These are phyloP conservation scores for Globisporangium yorkense DNA, from an alignment of 352 stramenopile species.

Conservation along the genomic window DNA sequence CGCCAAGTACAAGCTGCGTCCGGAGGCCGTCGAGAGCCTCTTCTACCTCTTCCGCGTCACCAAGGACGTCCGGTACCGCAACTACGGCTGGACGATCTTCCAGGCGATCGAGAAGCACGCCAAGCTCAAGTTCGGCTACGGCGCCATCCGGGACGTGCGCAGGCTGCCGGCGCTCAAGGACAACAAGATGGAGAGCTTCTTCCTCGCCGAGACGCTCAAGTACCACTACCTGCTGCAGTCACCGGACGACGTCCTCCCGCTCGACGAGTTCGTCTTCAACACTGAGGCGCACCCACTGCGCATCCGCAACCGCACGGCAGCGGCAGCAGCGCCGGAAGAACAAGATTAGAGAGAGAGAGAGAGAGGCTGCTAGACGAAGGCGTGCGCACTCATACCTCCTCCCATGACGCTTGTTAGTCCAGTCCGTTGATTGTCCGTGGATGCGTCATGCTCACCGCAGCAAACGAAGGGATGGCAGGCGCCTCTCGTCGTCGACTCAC, in stretches of 20 bases:
- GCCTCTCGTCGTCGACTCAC: neutral
- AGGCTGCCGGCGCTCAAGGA: constrained; percentile 55
- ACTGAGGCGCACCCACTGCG: constrained; percentile 93
- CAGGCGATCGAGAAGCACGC: constrained; percentile 90
- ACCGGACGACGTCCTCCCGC: constrained; percentile 64
- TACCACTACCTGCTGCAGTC: constrained; percentile 96
- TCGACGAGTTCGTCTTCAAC: constrained; percentile 97
- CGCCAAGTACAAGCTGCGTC: constrained; percentile 91
- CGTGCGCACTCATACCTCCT: neutral
- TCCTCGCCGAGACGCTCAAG: constrained; percentile 98
- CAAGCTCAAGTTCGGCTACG: constrained; percentile 88
- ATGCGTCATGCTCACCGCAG: neutral
- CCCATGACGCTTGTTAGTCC: neutral
- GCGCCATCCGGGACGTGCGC: constrained; percentile 45
- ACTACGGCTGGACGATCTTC: constrained; percentile 96
- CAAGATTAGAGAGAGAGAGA: neutral
- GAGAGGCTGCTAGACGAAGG: neutral
- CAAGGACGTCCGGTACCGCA: constrained; percentile 90
- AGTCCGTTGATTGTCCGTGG: neutral
- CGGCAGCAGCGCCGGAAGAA: neutral
- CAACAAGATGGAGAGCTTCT: constrained; percentile 98
- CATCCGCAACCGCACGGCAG: constrained; percentile 23
- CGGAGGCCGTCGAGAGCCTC: constrained; percentile 94
- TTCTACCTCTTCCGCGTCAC: constrained; percentile 96
- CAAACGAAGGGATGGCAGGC: neutral